A percentile compares a stretch with the other conserved stretches of the same genome.
These are phyloP conservation scores for Coniferiporia weirii DNA, from an alignment of 1,284 basidiomycete species.

Conservation along the genomic window DNA sequence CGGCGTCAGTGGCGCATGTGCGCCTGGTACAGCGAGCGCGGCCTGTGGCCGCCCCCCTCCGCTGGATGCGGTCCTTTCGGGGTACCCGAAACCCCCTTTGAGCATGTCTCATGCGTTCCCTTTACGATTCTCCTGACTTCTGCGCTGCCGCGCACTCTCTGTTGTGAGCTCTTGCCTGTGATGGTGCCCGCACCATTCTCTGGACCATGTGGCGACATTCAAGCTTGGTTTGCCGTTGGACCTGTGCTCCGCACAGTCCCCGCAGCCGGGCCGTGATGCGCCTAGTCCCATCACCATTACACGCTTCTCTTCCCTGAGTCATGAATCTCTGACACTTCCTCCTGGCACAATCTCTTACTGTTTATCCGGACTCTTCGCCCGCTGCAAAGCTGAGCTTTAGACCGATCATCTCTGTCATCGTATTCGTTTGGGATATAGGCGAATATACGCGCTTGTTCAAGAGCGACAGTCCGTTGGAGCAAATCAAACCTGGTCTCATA, in stretches of 20 bases:
- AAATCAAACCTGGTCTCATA: neutral
- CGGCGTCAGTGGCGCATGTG: neutral
- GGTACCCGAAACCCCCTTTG: neutral
- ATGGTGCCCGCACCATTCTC: neutral
- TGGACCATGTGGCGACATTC: neutral
- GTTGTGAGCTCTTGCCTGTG: neutral
- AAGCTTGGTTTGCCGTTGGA: neutral
- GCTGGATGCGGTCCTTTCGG: neutral
- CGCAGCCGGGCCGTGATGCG: constrained; percentile 8
- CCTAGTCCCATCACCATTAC: neutral
- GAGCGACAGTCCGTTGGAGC: constrained; percentile 1
- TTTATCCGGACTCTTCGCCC: constrained; percentile 3
- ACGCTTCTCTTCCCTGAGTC: neutral
- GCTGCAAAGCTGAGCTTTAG: neutral
- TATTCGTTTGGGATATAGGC: neutral
- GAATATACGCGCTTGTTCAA: neutral
- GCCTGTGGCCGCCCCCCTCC: neutral
- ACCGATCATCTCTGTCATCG: neutral
- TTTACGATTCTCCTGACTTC: neutral
- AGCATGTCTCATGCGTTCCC: neutral
- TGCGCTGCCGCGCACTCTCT: neutral
- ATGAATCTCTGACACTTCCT: neutral
- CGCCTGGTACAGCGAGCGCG: neutral
- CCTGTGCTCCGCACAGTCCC: constrained; percentile 1
- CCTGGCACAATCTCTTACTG: neutral